phyloP scores from a whole-genome alignment of 192 early-diverging fungal genomes.

The Pilaira anomala region DNA sequence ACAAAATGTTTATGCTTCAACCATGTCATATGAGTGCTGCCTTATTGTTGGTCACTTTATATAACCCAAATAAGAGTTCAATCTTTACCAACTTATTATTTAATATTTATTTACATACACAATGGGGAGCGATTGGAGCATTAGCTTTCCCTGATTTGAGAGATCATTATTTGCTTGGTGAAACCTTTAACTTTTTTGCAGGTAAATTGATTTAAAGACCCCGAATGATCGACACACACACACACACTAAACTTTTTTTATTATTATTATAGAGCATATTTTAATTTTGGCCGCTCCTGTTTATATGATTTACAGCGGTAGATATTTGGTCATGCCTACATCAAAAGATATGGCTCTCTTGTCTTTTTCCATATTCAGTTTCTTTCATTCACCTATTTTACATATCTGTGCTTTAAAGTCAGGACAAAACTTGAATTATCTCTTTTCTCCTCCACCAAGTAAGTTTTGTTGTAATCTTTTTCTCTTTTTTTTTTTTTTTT shows the following conservation, averaged over 20 bases:
- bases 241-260: too few species aligned
- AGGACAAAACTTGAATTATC: slow-evolving; percentile 50
- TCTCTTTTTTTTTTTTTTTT: not conserved
- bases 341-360: slow-evolving; percentile 44
- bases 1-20: slow-evolving; percentile 48
- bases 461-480: slow-evolving; percentile 11
- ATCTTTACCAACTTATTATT: slow-evolving; percentile 38
- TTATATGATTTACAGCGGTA: slow-evolving; percentile 52
- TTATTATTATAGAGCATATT: slow-evolving; percentile 40
- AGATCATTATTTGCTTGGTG: slow-evolving; percentile 44
- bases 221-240: too few species aligned
- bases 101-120: slow-evolving; percentile 57
- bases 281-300: slow-evolving; percentile 43
- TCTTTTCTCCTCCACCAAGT: slow-evolving; percentile 52
- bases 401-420: slow-evolving; percentile 41
- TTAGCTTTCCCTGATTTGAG: slow-evolving; percentile 50
- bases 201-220: slow-evolving; percentile 27
- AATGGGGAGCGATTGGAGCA: slow-evolving; percentile 53
- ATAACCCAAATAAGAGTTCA: slow-evolving; percentile 40
- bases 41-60: slow-evolving; percentile 41
- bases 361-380: slow-evolving; percentile 47
- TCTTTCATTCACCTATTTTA: slow-evolving; percentile 52
- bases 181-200: slow-evolving; percentile 52
- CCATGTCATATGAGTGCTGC: slow-evolving; percentile 56
- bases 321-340: slow-evolving; percentile 49